Base-by-base conservation (phyloP, 208 protist genomes). In the Trichomonas vaginalis region DNA sequence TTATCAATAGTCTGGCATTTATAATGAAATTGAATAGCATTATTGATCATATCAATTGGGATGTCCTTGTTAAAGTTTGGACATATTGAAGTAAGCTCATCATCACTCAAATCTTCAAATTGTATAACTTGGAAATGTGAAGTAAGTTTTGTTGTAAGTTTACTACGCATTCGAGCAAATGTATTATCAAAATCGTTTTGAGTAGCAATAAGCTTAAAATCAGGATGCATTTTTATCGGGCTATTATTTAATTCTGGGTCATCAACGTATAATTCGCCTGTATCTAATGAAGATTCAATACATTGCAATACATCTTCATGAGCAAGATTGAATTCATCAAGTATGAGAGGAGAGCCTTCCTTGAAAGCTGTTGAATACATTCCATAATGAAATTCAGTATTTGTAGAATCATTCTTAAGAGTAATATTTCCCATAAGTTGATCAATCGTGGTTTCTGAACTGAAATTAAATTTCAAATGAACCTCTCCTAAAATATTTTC, bases 261-360 rank as follows among this genome's bases (percentile, higher is more conserved):
- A n/a, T 95, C 70, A 40, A 95, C 27, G 0, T 8, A 39, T 17
- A 95, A 39, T 37, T 35, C 27, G 35, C 47, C 48, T 0, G 14
- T 51, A 87, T 95, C 95, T 39, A 95, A 45, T 37, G 95, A 47
- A 40, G 45, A 6, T 95, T 95, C 95, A 95, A 95, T 95, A 32
- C 95, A 95, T 51, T 95, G 95, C 39, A 95, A 51, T 0, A 95
- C 95, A 80, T 23, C 6, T 39, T 61, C 47, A n/a, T 47, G 48
- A 51, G 95, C 95, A 37, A 95, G 32, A 32, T 95, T 95, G 32
- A 95, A 48, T 87, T 95, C 95, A 95, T 95, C 95, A 3, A 95
- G 37, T 39, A 95, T 61, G 17, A 95, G 17, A n/a, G 45, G 40
- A 39, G 47, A 79, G n/a, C 95, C 95, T 80, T 95, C 39, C 4